Evolutionary conservation across 441 rosid genomes (phyloP).

Genomic region (California macrophylla): DNA sequence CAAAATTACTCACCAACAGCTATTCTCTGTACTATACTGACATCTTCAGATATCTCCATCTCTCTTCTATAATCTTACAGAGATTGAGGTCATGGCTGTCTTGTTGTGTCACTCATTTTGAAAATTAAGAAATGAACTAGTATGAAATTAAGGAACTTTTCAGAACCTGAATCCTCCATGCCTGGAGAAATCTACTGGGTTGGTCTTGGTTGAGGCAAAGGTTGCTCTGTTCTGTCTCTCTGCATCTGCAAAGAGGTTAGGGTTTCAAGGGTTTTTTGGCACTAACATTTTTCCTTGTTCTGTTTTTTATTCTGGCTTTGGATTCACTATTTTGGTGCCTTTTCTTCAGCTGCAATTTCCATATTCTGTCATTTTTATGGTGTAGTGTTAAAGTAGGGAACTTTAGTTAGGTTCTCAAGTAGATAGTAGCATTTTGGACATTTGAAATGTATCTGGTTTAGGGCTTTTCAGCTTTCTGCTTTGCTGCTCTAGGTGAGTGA

Average conservation of each 20-base stretch:
- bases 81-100: not conserved
- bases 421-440: not conserved
- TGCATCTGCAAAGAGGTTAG: constrained; percentile 4
- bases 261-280: constrained; percentile 8
- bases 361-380: not conserved
- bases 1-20: constrained; percentile 18
- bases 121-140: too few relatives aligned
- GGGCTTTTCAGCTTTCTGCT: not conserved
- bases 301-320: not conserved
- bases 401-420: not conserved
- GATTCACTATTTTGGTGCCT: not conserved
- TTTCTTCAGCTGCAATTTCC: not conserved
- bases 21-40: constrained; percentile 13
- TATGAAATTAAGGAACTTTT: not conserved
- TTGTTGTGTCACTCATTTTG: not conserved
- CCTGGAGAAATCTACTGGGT: not conserved
- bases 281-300: constrained; percentile 3
- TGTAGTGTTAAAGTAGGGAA: not conserved
- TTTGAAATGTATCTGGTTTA: not conserved
- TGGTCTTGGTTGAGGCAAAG: not conserved
- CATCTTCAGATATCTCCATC: not conserved
- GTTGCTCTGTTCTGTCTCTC: constrained; percentile 14
- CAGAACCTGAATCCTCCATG: constrained; percentile 10
- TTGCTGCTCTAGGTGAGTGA: not conserved
- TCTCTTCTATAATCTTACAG: not conserved